phyloP scores from a whole-genome alignment of 805 yeast species.

The Yamadazyma insecticola region DNA sequence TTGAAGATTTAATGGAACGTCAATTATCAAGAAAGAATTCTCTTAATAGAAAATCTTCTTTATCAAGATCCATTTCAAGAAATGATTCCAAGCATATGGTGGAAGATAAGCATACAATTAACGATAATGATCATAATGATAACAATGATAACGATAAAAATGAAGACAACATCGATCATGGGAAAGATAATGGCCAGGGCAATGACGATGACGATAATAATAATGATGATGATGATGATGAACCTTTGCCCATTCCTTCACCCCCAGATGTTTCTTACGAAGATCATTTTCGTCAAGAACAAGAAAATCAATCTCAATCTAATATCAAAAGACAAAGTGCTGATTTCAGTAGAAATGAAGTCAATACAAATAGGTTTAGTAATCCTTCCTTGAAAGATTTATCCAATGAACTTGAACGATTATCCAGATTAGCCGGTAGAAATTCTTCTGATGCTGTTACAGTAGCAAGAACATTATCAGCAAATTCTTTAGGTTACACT shows the following conservation, averaged over 20 bases:
- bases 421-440: conserved; percentile 74
- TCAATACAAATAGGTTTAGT: conserved; percentile 15
- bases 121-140: neutral
- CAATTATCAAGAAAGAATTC: conserved; percentile 22
- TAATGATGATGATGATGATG: no score
- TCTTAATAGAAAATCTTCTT: conserved; percentile 20
- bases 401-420: conserved; percentile 67
- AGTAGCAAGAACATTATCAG: conserved; percentile 72
- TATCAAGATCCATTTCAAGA: conserved; percentile 14
- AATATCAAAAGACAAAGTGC: conserved; percentile 1
- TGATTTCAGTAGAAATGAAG: conserved; percentile 2
- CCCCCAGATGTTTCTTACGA: conserved; percentile 1
- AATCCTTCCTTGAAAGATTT: conserved; percentile 68
- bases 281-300: no score
- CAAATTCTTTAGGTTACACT: conserved; percentile 59
- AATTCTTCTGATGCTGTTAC: conserved; percentile 79
- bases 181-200: neutral
- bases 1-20: conserved; percentile 45
- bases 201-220: no score
- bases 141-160: neutral
- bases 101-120: conserved; percentile 1
- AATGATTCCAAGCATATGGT: conserved; percentile 8
- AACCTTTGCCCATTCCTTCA: no score
- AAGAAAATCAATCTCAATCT: conserved; percentile 1
- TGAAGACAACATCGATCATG: neutral